Evolutionary conservation across 257 asterid genomes (phyloP).

Genomic region (Jaltomata sinuosa): DNA sequence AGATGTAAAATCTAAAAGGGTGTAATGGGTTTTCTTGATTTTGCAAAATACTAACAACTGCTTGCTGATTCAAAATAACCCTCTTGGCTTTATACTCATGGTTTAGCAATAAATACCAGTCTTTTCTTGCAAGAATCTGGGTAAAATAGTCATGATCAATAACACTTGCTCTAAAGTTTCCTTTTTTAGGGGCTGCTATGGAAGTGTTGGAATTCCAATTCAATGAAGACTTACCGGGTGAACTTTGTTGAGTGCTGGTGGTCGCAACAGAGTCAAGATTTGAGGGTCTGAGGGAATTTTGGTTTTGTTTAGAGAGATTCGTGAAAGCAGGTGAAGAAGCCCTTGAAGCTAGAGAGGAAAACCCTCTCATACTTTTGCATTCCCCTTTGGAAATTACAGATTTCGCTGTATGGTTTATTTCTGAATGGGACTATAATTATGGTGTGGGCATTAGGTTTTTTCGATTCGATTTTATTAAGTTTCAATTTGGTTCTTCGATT

Average conservation of each 20-base stretch:
- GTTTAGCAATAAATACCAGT: slow-evolving; percentile 68
- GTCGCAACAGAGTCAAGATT: slow-evolving; percentile 11
- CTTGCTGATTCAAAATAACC: slow-evolving; percentile 29
- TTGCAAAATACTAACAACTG: slow-evolving; percentile 56
- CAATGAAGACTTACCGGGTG: slow-evolving; percentile 30
- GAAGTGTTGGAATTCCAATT: slow-evolving; percentile 15
- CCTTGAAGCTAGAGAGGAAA: slow-evolving; percentile 58
- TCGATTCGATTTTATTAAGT: too few relatives aligned
- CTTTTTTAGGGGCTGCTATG: slow-evolving; percentile 17
- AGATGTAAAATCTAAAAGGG: slow-evolving; percentile 58
- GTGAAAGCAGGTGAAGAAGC: slow-evolving; percentile 27
- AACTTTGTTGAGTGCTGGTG: slow-evolving; percentile 6
- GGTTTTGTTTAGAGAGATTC: slow-evolving; percentile 10
- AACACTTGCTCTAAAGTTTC: slow-evolving; percentile 15
- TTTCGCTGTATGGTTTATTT: background rate
- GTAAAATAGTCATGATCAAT: slow-evolving; percentile 44
- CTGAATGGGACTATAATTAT: background rate
- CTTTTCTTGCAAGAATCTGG: slow-evolving; percentile 57
- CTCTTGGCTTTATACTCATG: slow-evolving; percentile 51
- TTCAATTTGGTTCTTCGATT: too few relatives aligned
- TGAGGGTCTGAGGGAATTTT: slow-evolving; percentile 13
- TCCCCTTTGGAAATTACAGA: background rate
- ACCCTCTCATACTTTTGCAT: slow-evolving; percentile 45
- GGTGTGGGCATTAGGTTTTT: too few relatives aligned
- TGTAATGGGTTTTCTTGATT: slow-evolving; percentile 61